Evolutionary conservation across 305 asterid genomes (phyloP), one percentile per base, ranked within the genome.

Genomic region (Ilex paraguariensis): DNA sequence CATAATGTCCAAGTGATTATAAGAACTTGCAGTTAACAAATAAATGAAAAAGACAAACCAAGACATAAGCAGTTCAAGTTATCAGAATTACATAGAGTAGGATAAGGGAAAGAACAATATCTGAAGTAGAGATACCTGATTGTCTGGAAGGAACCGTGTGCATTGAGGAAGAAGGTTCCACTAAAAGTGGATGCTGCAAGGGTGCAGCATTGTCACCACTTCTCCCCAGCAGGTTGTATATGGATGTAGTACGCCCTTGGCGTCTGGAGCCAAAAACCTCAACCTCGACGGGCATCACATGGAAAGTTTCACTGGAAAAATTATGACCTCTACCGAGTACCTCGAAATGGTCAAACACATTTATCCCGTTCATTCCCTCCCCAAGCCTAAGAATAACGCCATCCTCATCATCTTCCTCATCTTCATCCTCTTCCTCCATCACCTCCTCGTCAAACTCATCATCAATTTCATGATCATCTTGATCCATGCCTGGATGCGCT

Each of bases 361-460:
- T 81, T 60, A 85, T 85, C 39, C 98, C 98, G 74, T 92, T 90
- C 96, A 89, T 92, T 61, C 96, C 98, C 71, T 86, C 98, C n/a
- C 97, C 98, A 48, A 92, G 73, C 70, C 95, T 82, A 67, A 92
- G 79, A 16, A 92, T 77, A 64, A 92, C 97, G 51, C 98, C 98
- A 71, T 87, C 98, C 84, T 87, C 98, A 13, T 89, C 98, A 59
- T 89, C 98, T 72, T 91, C 98, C 10, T 91, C 98, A 49, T 92
- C 98, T 59, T 88, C 98, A 65, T 91, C 96, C 62, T 87, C 98
- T 73, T 88, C 83, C 60, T 81, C 98, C 95, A 88, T 82, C 66
- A 83, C 93, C 80, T 91, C 98, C 80, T 92, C 98, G 66, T 92
- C 98, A 73, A 89, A 89, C 71, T 92, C 98, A 64, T 92, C 98